Base-by-base conservation (phyloP, 1,139 yeast genomes). In the Geotrichum cucujoidarum region DNA sequence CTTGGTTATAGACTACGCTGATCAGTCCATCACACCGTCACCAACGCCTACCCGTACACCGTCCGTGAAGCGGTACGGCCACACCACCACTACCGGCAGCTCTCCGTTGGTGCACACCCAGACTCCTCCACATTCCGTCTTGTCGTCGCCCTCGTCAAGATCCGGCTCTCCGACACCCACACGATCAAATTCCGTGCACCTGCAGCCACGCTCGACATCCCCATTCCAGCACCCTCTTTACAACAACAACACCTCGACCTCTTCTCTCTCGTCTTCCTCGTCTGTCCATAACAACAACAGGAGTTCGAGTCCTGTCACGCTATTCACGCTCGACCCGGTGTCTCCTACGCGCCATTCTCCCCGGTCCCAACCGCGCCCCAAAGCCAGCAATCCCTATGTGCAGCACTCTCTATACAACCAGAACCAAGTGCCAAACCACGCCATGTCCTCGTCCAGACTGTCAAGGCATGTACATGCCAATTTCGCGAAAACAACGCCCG, bases 391-490 rank as follows among this genome's bases (percentile, higher is more conserved):
- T 8, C 32, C 27, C n/a, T 38, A 38, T 25, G 10, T 33, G 11
- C 33, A 24, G 16, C 39, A 44, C 32, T 17, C 34, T 5, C 36
- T 43, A 3, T 14, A 11, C 3, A 43, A 22, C 22, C 18, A 17
- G 4, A 30, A 14, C 42, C 20, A 43, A 36, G 47, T 43, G 13
- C 39, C 43, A n/a, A 40, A 31, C 20, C 43, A 44, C 20, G 21
- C 48, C 16, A 44, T 44, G 29, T 38, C 48, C 22, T 11, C 25
- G 17, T n/a, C 43, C 7, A 16, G 47, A 5, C 11, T 43, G 17
- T 43, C 47, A 13, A 13, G 41, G 21, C 47, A 43, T 17, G 2
- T 34, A 6, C 16, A 11, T 8, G 11, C 20, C 22, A 6, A 10
- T 6, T n/a, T 5, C 5, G 4, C 10, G 10, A 4, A 14, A 33